Percentiles rank a stretch among this genome's conserved stretches.
These are phyloP conservation scores for Pyrus communis DNA, from an alignment of 306 rosid genomes.

Conservation along the genomic window DNA sequence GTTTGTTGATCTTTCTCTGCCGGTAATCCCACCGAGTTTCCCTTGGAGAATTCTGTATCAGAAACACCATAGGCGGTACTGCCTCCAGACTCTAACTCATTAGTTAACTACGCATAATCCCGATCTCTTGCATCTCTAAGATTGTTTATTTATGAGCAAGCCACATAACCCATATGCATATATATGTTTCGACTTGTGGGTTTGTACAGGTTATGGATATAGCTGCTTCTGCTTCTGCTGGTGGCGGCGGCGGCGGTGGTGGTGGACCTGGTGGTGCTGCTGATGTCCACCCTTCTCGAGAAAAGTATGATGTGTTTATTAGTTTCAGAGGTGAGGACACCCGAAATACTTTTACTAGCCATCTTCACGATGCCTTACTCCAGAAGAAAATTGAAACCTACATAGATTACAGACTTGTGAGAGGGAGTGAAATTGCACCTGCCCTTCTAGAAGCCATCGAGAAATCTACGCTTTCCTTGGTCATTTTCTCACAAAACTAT, in stretches of 20 bases:
- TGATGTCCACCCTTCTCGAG: not conserved
- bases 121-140: too few relatives aligned
- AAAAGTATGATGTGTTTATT: not conserved
- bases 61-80: too few relatives aligned
- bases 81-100: too few relatives aligned
- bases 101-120: too few relatives aligned
- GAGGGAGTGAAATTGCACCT: not conserved
- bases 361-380: not conserved
- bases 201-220: too few relatives aligned
- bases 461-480: not conserved
- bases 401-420: not conserved
- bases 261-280: too few relatives aligned
- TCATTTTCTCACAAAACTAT: not conserved
- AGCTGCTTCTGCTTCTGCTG: not conserved
- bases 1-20: too few relatives aligned
- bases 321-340: not conserved
- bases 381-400: not conserved
- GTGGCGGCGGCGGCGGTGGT: not conserved
- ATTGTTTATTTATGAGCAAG: too few relatives aligned
- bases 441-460: not conserved
- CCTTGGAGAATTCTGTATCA: too few relatives aligned
- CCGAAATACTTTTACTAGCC: not conserved
- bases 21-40: too few relatives aligned
- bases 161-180: too few relatives aligned
- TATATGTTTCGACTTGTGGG: too few relatives aligned